Base-by-base conservation (phyloP, 2,329 filamentous ascomycete genomes). In the Zalaria sp. region DNA sequence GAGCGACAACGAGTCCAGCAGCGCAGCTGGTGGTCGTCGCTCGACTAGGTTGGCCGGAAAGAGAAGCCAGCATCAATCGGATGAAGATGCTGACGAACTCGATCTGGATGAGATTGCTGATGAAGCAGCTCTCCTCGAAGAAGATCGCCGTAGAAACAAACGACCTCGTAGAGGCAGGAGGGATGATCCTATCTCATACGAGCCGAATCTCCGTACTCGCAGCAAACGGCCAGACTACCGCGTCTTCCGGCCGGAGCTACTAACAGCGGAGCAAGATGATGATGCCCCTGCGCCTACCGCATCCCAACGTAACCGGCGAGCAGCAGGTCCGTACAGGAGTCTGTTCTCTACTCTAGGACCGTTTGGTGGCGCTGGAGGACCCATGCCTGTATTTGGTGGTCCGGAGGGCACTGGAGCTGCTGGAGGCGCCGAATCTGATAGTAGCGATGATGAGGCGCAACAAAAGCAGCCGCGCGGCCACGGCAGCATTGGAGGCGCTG, bases 321-420 rank as follows among this genome's bases (percentile, higher is more conserved):
- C 77, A 37, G 75, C 70, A 39, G 77, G 72, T 32, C 72, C 67
- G 27, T 85, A 89, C 56, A 81, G 87, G 39, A 84, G 74, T 43
- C 71, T 96, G 28, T 89, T 93, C 62, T 87, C 86, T 25, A 93
- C 87, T 1, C 85, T 81, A 56, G 91, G 91, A 5, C 91, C 91
- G 2, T 96, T 98, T 60, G 91, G 87, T 44, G 87, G 91, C 35
- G 83, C 83, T 37, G 78, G 80, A 35, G 84, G 84, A 31, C 73
- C 72, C 35, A 73, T 79, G 28, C 76, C 85, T 10, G 69, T 91
- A 8, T 73, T 89, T 42, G 78, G 71, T 46, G 85, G 84, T 1
- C 80, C 83, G 4, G 83, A 80, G 68, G 82, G 80, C 43, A 77
- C 77, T 35, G 81, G 75, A 8, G 83, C 83, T 25, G 76, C 77